Conservation (phyloP, 306 rosid genomes). For the Trifolium repens region DNA sequence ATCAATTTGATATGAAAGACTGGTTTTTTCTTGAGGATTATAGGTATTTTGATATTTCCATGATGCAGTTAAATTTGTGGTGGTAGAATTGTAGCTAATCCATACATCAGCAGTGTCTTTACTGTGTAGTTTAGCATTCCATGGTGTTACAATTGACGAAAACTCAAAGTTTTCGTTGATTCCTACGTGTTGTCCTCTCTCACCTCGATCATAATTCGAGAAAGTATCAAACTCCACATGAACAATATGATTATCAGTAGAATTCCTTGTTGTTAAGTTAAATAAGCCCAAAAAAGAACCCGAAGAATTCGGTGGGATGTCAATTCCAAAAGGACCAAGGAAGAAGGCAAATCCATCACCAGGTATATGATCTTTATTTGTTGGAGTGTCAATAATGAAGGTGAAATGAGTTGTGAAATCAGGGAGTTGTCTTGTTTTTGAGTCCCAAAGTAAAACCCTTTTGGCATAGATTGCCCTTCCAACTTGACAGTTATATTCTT, state of each 20-base stretch:
- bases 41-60: conserved; percentile 38
- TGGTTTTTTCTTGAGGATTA: conserved; percentile 24
- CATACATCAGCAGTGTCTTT: conserved; percentile 39
- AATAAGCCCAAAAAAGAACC: conserved; percentile 43
- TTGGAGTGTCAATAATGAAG: conserved; percentile 29
- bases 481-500: background rate
- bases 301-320: conserved; percentile 48
- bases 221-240: conserved; percentile 46
- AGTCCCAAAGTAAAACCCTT: conserved; percentile 49
- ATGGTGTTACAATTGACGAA: conserved; percentile 31
- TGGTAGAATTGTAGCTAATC: conserved; percentile 44
- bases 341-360: conserved; percentile 49
- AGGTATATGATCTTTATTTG: background rate
- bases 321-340: conserved; percentile 43
- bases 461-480: conserved; percentile 46
- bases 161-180: conserved; percentile 40
- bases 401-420: conserved; percentile 50
- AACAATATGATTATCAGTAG: conserved; percentile 39
- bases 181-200: conserved; percentile 39
- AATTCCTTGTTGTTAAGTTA: conserved; percentile 31
- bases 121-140: conserved; percentile 49
- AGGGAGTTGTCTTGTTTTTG: conserved; percentile 32
- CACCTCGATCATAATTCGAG: conserved; percentile 30
- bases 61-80: conserved; percentile 39
- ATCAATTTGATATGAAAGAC: conserved; percentile 44